A percentile compares a stretch with the other conserved stretches of the same genome.
Evolutionary conservation across 164 flowering plant genomes (phyloP).

Genomic region (Magnolia sinica): DNA sequence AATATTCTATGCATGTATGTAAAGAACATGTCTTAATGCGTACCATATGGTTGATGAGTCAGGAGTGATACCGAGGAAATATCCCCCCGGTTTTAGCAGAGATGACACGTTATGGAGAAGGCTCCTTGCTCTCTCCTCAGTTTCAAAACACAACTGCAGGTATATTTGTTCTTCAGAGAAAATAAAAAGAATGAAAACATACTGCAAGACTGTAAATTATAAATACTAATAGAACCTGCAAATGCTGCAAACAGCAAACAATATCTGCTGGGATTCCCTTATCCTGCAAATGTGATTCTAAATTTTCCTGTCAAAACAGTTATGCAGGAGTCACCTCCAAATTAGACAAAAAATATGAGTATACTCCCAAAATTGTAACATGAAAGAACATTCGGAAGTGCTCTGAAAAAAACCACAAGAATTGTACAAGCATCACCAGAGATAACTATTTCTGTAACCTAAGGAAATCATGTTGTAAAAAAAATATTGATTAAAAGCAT

Average conservation of each 20-base stretch:
- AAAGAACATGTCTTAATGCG: slow-evolving; percentile 13
- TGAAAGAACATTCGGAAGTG: neutral
- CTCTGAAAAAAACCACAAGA: neutral
- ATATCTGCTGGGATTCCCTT: slow-evolving; percentile 60
- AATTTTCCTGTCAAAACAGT: slow-evolving; percentile 50
- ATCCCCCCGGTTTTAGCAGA: slow-evolving; percentile 92
- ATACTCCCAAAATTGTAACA: neutral
- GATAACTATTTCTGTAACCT: too few relatives aligned
- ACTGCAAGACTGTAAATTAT: neutral
- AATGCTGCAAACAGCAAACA: slow-evolving; percentile 88
- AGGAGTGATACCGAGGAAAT: slow-evolving; percentile 93
- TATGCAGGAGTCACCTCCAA: neutral
- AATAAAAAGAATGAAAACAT: neutral
- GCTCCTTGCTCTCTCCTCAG: slow-evolving; percentile 78
- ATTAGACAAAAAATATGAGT: neutral
- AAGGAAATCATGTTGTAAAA: too few relatives aligned
- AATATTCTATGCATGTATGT: too few relatives aligned
- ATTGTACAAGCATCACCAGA: neutral
- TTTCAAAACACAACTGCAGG: slow-evolving; percentile 78
- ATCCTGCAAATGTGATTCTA: slow-evolving; percentile 49
- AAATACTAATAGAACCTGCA: slow-evolving; percentile 54
- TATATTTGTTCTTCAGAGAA: slow-evolving; percentile 1
- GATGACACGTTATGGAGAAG: slow-evolving; percentile 81
- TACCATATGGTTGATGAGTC: slow-evolving; percentile 99
- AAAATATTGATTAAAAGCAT: too few relatives aligned